A percentile compares a stretch with the other conserved stretches of the same genome.
phyloP scores from a whole-genome alignment of 2,329 filamentous ascomycete species.

The Orbilia oligospora region DNA sequence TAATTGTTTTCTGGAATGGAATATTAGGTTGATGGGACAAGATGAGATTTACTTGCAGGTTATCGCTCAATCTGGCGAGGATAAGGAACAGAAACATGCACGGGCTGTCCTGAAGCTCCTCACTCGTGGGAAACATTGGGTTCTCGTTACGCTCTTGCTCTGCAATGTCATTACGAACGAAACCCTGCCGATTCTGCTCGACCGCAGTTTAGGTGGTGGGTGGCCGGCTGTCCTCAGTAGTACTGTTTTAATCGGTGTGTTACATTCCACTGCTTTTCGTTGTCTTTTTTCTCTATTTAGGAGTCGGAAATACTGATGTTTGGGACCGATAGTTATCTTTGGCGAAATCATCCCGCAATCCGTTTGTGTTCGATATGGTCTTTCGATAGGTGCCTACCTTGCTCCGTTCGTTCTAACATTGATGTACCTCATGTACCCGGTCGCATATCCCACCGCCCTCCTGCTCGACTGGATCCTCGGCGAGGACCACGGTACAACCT shows the following conservation, averaged over 20 bases:
- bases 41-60: slow-evolving; percentile 99
- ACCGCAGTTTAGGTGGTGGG: slow-evolving; percentile 92
- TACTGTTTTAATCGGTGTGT: slow-evolving; percentile 90
- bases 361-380: slow-evolving; percentile 93
- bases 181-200: slow-evolving; percentile 92
- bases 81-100: slow-evolving; percentile 88
- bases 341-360: slow-evolving; percentile 97
- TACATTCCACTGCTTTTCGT: too few species aligned
- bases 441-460: slow-evolving; percentile 96
- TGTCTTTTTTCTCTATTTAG: not conserved
- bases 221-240: slow-evolving; percentile 94
- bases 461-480: slow-evolving; percentile 93
- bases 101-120: slow-evolving; percentile 83
- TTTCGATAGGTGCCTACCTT: slow-evolving; percentile 95
- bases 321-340: slow-evolving; percentile 82
- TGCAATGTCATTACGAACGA: slow-evolving; percentile 99
- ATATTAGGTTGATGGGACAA: slow-evolving; percentile 70
- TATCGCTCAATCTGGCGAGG: slow-evolving; percentile 85
- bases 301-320: not conserved
- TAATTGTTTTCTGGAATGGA: slow-evolving; percentile 9
- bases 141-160: slow-evolving; percentile 90
- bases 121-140: slow-evolving; percentile 95
- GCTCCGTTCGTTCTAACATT: slow-evolving; percentile 82
- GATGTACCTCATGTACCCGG: slow-evolving; percentile 91
- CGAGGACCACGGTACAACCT: slow-evolving; percentile 94